These are phyloP conservation scores for Salvia hispanica DNA, from an alignment of 257 asterid genomes.

Conservation along the genomic window DNA sequence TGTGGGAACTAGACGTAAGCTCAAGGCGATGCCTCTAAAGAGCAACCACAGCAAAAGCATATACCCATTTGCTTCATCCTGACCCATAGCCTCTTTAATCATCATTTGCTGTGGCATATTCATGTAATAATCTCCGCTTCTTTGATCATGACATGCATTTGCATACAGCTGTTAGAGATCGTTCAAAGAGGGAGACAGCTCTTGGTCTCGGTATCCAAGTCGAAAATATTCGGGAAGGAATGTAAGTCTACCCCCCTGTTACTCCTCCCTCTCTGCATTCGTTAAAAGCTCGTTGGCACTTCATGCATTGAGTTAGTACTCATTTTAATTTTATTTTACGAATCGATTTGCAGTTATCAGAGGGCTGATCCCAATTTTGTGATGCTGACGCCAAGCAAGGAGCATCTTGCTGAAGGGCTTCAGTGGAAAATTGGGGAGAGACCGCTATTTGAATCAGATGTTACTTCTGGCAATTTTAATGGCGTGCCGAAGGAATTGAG, in stretches of 20 bases:
- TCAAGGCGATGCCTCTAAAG: not conserved
- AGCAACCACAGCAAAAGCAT: not conserved
- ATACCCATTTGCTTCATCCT: not conserved
- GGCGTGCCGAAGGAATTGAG: conserved; percentile 78
- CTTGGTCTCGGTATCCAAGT: conserved; percentile 74
- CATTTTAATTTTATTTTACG: not conserved
- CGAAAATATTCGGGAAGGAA: conserved; percentile 83
- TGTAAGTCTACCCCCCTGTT: conserved; percentile 47
- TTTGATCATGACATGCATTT: conserved; percentile 27
- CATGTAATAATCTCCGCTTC: not conserved
- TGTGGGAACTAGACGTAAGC: not conserved
- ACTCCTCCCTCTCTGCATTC: not conserved
- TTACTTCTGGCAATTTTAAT: conserved; percentile 74
- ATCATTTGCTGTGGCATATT: not conserved
- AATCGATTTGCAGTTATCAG: conserved; percentile 55
- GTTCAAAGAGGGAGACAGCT: conserved; percentile 59
- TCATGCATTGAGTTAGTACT: not conserved
- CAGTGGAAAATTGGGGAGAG: conserved; percentile 77
- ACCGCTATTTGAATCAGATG: conserved; percentile 74
- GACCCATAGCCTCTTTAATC: not conserved
- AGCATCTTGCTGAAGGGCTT: conserved; percentile 90
- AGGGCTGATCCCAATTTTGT: conserved; percentile 94
- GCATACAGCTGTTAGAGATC: conserved; percentile 73
- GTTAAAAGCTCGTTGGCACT: not conserved
- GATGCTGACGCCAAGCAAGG: conserved; percentile 91